Evolutionary conservation across 2,329 filamentous ascomycete genomes (phyloP), one percentile per base, ranked within the genome.

Genomic region (Truncatella angustata): DNA sequence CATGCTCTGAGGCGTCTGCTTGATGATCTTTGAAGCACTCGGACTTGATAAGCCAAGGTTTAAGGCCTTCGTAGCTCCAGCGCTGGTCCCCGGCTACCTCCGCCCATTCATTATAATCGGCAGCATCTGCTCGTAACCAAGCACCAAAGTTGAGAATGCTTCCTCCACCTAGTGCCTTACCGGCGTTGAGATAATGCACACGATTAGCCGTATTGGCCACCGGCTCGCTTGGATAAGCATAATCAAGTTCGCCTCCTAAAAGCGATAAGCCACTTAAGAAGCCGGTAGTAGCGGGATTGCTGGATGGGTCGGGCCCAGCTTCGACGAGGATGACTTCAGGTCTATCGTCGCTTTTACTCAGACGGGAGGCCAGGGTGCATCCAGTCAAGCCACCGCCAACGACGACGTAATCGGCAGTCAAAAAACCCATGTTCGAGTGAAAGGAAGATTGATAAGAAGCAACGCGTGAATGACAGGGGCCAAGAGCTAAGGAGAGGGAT

Each of bases 1-100:
- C 70, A 49, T 73, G 68, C 16, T 74, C 69, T 9, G 70, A 62
- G 0, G 61, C 45, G 23, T 73, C 60, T 18, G 61, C 43, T 2
- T 35, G 18, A 30, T 60, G 37, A 20, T 61, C 59, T 14, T 66
- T 65, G 14, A 59, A 58, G 6, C 53, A 54, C 53, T 77, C 74
- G 0, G 66, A 56, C 51, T 72, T 75, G 24, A 63, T 62, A 51
- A 78, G 70, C 61, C 75, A 82, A 2, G 73, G 73, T 11, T 74
- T 64, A 26, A 80, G 67, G 5, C 69, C 69, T 3, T 74, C 62
- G 51, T 75, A 78, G 55, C 69, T 70, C 68, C 78, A 82, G 2
- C 59, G 58, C 14, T 59, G 42, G 37, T 61, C 57, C 10, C 53
- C 54, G 14, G 52, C 58, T 4, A 52, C n/a, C 20, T 61, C 53